Evolutionary conservation across 257 asterid genomes (phyloP).

Genomic region (Scutellaria galericulata): DNA sequence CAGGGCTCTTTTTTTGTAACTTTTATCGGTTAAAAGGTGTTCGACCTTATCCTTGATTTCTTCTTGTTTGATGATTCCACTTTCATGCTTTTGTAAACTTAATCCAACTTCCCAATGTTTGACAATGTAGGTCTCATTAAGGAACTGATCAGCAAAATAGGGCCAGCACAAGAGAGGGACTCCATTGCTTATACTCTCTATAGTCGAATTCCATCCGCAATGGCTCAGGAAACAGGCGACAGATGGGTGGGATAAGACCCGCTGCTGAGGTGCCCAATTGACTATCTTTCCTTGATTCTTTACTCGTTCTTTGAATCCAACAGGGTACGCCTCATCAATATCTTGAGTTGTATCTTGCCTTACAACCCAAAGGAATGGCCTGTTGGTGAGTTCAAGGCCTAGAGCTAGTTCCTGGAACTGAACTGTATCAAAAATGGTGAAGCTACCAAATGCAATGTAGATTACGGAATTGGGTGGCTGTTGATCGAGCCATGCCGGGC

Average conservation of each 20-base stretch:
- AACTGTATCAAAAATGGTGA: constrained; percentile 41
- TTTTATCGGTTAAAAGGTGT: constrained; percentile 33
- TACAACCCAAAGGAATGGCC: constrained; percentile 55
- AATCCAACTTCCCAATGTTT: constrained; percentile 58
- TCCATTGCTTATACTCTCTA: constrained; percentile 56
- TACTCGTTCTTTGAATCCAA: constrained; percentile 50
- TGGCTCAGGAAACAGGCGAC: constrained; percentile 63
- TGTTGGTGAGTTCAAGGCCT: constrained; percentile 45
- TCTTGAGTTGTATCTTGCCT: constrained; percentile 39
- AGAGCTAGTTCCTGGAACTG: constrained; percentile 63
- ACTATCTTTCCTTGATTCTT: constrained; percentile 39
- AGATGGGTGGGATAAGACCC: constrained; percentile 54
- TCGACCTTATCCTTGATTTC: constrained; percentile 48
- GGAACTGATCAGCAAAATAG: constrained; percentile 57
- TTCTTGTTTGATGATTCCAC: constrained; percentile 36
- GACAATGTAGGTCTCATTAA: constrained; percentile 51
- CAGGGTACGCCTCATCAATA: constrained; percentile 39
- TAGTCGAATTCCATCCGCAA: constrained; percentile 68
- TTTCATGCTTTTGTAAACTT: constrained; percentile 37
- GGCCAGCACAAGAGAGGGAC: constrained; percentile 71
- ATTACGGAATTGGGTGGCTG: constrained; percentile 54
- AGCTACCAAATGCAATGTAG: constrained; percentile 65
- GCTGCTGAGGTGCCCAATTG: constrained; percentile 62
- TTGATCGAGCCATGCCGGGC: constrained; percentile 58
- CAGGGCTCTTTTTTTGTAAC: constrained; percentile 36